A percentile compares a stretch with the other conserved stretches of the same genome.
These are phyloP conservation scores for Funneliformis caledonium DNA, from an alignment of 371 early-diverging fungal species.

Conservation along the genomic window DNA sequence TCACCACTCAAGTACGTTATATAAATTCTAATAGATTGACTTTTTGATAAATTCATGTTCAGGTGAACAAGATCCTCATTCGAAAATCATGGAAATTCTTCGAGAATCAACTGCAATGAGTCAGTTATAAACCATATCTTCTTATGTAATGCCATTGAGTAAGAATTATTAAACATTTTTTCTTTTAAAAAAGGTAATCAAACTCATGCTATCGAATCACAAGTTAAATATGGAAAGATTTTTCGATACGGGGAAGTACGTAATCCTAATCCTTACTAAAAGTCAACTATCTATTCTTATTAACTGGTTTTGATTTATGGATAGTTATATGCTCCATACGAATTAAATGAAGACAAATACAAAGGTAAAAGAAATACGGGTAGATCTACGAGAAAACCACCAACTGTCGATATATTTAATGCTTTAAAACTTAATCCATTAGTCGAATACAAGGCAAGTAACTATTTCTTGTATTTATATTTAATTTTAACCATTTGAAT, in stretches of 20 bases:
- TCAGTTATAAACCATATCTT: neutral
- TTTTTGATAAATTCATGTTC: neutral
- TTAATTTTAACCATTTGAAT: neutral
- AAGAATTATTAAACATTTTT: neutral
- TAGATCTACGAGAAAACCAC: neutral
- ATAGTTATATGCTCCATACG: conserved; percentile 16
- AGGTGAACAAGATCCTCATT: conserved; percentile 21
- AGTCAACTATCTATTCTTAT: neutral
- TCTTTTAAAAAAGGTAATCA: neutral
- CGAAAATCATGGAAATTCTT: conserved; percentile 30
- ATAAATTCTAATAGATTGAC: too few species aligned
- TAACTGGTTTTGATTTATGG: neutral
- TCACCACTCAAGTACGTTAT: too few species aligned
- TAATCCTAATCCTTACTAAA: neutral
- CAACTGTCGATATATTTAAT: conserved; percentile 34
- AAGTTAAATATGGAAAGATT: neutral
- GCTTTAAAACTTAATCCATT: conserved; percentile 66
- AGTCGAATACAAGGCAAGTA: conserved; percentile 64
- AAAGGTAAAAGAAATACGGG: neutral
- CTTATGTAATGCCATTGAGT: neutral
- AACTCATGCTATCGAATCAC: neutral
- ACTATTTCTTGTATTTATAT: neutral
- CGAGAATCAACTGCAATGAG: conserved; percentile 23
- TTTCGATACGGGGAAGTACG: conserved; percentile 13
- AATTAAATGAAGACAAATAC: conserved; percentile 14